Base-by-base conservation (phyloP, 106 monocot species). In the Dendrobium nobile region DNA sequence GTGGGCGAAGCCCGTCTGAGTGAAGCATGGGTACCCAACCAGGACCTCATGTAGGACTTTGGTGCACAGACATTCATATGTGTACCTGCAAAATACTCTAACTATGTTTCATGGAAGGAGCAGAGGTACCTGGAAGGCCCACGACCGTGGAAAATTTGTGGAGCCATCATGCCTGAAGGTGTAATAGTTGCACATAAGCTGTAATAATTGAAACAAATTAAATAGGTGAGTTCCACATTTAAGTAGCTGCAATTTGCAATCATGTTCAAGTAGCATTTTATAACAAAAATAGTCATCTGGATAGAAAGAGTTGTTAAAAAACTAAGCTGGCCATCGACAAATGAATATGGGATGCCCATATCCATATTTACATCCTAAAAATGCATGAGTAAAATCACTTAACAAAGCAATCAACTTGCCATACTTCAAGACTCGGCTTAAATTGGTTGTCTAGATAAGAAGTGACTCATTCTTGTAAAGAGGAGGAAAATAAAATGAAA, bases 131-230 rank as follows among this genome's bases (percentile, higher is more conserved):
- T 97, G 94, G 65, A 94, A 85, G 77, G 85, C 88, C 97, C 97
- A 97, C 58, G 86, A 84, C 80, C 97, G 92, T 45, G 85, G 64
- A 83, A 77, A 94, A 1, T 88, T 86, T 7, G 79, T 79, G 26
- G 97, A 97, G 18, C 94, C 97, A 80, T 97, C 97, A 75, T 97
- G 97, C 68, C 97, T 89, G 86, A 97, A 75, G 11, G 97, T 94
- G 85, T 94, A 97, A 84, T 94, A 89, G 75, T 94, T 97, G 86
- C 97, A 97, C 86, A 97, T 97, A 19, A 97, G 92, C 97, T 97
- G 88, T 41, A 56, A 78, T 33, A 78, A 80, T 45, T 37, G 37
- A 56, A 72, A 20, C 20, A 47, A 54, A 77, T 19, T 70, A 20
- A 37, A 37, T 37, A 4, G 37, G 16, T 70, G 15, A 70, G 70